phyloP scores from a whole-genome alignment of 2,329 filamentous ascomycete genomes.

The Talaromyces sp. region DNA sequence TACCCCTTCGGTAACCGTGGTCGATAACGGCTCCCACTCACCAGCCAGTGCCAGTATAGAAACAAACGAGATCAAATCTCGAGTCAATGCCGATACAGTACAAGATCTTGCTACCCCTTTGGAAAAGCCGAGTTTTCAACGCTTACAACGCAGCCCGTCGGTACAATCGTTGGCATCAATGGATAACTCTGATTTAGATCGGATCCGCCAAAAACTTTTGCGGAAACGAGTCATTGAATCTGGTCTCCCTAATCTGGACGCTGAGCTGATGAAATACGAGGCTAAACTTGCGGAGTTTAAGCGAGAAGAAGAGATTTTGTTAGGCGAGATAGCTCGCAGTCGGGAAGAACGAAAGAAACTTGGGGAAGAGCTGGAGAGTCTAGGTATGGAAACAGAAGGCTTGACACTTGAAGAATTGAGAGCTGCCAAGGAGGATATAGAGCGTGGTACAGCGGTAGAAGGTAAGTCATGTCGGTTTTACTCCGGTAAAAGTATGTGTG shows the following conservation, averaged over 20 bases:
- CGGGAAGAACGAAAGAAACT: conserved; percentile 43
- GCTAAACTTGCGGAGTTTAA: conserved; percentile 31
- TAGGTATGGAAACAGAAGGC: conserved; percentile 49
- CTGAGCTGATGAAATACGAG: conserved; percentile 41
- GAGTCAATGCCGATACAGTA: conserved; percentile 1
- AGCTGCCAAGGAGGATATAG: conserved; percentile 29
- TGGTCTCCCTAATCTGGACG: conserved; percentile 46
- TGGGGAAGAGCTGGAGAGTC: conserved; percentile 47
- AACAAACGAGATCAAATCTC: neutral
- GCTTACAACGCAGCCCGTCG: conserved; percentile 21
- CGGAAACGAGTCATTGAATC: conserved; percentile 50
- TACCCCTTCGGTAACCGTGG: conserved; percentile 21
- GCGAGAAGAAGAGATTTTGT: conserved; percentile 39
- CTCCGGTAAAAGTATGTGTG: neutral
- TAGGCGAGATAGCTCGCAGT: conserved; percentile 47
- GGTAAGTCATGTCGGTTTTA: conserved; percentile 13
- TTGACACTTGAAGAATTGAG: conserved; percentile 46
- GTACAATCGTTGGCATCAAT: conserved; percentile 23
- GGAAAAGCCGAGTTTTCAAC: neutral
- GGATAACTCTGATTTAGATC: conserved; percentile 26
- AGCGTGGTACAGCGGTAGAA: conserved; percentile 19
- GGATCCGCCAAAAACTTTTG: conserved; percentile 37
- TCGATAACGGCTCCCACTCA: neutral
- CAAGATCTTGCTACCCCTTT: neutral
- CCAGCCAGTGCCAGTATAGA: neutral